Evolutionary conservation across 2,329 filamentous ascomycete species (phyloP), one percentile per base, ranked within the genome.

Genomic region (Lojkania enalia): DNA sequence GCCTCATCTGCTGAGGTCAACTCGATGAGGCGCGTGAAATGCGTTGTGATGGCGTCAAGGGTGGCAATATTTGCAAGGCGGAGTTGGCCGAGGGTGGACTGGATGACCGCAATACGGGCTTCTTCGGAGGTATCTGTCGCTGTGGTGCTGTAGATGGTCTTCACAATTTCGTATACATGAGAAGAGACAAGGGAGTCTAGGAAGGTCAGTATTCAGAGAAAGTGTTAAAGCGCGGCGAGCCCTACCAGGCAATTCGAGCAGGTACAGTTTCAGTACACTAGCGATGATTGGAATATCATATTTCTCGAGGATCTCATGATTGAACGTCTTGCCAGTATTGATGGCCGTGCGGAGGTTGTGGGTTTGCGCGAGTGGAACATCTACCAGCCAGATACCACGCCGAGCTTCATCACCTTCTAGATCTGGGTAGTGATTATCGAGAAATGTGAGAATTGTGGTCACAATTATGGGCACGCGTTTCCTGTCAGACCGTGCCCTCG

Each of bases 101-200:
- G 94, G 23, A 99, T 82, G 49, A 97, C 90, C 42, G 90, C 87
- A 53, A 99, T 81, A 41, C 94, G 87, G 11, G 88, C 85, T 39
- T 84, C 79, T 58, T 95, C 88, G 3, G 85, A 60, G 0, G 64
- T 60, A 47, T 70, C 84, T 13, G 83, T 81, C 45, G 95, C 89
- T 31, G 87, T 81, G 11, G 90, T 86, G 12, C 88, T 90, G 75
- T 99, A 99, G 54, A 99, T 95, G 2, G 90, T 97, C 74, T 96
- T 91, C 67, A 99, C 86, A 64, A 99, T 97, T 74, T 99, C 95
- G 70, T 99, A 99, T 46, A 99, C 90, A 68, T 97, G 92, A 30
- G 90, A 95, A 44, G 94, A 97, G 50, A 99, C 92, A 51, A 99
- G 80, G n/a, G 94, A 97, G 72, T 99, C 94, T 94, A 35, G 16